Conservation (phyloP, 495 filamentous ascomycete genomes). For the Podospora anserina region DNA sequence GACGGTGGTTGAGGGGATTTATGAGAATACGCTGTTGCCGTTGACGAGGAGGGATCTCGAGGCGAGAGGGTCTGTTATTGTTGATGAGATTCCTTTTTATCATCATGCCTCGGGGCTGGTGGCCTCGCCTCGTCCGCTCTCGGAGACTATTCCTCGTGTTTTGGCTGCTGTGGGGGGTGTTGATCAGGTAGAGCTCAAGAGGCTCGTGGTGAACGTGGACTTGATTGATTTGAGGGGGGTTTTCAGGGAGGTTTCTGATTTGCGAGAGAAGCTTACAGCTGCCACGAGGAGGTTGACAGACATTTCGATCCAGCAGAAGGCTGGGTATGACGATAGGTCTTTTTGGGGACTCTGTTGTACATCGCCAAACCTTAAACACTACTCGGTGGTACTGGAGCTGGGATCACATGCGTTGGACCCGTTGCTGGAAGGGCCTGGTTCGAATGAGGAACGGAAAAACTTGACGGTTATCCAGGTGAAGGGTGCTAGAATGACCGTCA, state of each 20-base stretch:
- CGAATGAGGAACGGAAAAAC: not conserved
- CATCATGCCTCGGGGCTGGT: no score
- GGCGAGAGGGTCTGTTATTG: not conserved
- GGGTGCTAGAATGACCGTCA: not conserved
- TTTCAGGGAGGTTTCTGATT: not conserved
- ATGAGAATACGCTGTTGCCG: not conserved
- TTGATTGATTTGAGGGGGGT: not conserved
- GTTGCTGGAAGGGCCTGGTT: no score
- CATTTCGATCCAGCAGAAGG: not conserved
- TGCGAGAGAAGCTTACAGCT: not conserved
- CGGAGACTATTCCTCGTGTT: not conserved
- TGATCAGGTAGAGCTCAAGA: not conserved
- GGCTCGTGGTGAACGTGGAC: not conserved
- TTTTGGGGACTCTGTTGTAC: not conserved
- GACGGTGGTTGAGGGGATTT: not conserved
- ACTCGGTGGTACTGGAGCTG: not conserved
- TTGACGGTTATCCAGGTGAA: not conserved
- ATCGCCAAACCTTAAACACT: not conserved
- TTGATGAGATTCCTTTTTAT: no score
- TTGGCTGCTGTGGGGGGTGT: not conserved
- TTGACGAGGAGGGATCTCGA: not conserved
- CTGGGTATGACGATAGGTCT: no score
- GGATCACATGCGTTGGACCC: no score
- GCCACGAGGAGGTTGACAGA: not conserved
- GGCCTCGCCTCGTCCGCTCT: not conserved